Evolutionary conservation across 1,284 basidiomycete species (phyloP).

Genomic region (Meira miltonrushii): DNA sequence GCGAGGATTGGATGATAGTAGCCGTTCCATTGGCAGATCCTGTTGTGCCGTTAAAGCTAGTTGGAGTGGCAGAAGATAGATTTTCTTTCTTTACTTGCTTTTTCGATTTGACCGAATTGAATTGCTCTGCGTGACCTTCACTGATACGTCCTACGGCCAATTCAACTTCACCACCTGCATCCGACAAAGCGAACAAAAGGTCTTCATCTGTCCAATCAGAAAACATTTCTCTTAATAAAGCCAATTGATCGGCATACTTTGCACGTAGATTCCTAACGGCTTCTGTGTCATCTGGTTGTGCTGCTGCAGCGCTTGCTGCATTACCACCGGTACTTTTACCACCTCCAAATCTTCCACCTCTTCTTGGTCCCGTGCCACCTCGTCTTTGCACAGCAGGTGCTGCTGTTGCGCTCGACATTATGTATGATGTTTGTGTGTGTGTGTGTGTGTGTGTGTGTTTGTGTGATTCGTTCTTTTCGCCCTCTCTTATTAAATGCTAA

Average conservation of each 20-base stretch:
- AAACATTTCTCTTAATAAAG: slow-evolving; percentile 70
- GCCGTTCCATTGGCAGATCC: neutral
- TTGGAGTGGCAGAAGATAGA: slow-evolving; percentile 17
- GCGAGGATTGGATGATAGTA: neutral
- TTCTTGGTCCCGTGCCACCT: slow-evolving; percentile 12
- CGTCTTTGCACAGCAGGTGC: too few species aligned
- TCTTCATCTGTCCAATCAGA: slow-evolving; percentile 74
- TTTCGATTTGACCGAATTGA: slow-evolving; percentile 79
- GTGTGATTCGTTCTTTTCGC: too few species aligned
- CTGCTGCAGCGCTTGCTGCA: neutral
- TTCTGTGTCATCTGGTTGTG: slow-evolving; percentile 42
- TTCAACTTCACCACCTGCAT: slow-evolving; percentile 69
- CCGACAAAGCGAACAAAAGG: slow-evolving; percentile 67
- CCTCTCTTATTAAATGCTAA: too few species aligned
- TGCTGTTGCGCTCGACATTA: too few species aligned
- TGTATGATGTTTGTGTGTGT: too few species aligned
- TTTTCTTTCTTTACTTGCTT: slow-evolving; percentile 57
- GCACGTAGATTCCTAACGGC: slow-evolving; percentile 42
- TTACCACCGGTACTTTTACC: neutral
- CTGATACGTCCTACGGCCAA: slow-evolving; percentile 70
- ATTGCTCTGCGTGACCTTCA: slow-evolving; percentile 77
- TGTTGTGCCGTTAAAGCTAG: slow-evolving; percentile 7
- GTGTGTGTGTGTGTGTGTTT: too few species aligned
- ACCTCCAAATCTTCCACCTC: neutral
- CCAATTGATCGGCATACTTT: slow-evolving; percentile 53